phyloP scores from a whole-genome alignment of 179 eudicot species.

The Monotropa hypopitys region DNA sequence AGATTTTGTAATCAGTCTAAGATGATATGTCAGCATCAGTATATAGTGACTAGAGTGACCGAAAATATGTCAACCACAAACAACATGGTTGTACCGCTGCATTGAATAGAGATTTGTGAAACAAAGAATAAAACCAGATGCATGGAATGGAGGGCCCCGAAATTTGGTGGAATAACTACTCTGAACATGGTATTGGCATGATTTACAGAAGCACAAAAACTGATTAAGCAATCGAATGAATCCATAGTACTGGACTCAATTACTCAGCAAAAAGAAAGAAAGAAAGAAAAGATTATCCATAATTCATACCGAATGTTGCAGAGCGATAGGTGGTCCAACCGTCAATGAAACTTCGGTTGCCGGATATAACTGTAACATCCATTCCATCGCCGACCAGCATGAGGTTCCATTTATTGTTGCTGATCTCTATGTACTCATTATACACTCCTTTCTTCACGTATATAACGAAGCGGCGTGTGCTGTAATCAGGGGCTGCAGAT shows the following conservation, averaged over 20 bases:
- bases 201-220: neutral
- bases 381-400: constrained; percentile 86
- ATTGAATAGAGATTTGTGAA: neutral
- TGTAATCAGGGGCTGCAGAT: constrained; percentile 40
- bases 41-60: neutral
- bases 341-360: constrained; percentile 47
- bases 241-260: no score
- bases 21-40: neutral
- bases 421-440: constrained; percentile 63
- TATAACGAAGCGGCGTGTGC: constrained; percentile 41
- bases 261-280: no score
- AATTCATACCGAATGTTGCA: constrained; percentile 78
- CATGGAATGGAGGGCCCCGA: neutral
- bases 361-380: constrained; percentile 60
- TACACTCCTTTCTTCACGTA: constrained; percentile 78
- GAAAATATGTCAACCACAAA: neutral
- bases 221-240: no score
- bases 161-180: neutral
- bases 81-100: neutral
- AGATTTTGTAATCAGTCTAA: neutral
- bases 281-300: neutral
- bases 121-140: neutral
- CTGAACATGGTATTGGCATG: neutral
- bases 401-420: constrained; percentile 62
- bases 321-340: constrained; percentile 83